Conservation (phyloP, 129 eudicot species). For the Sambucus nigra region DNA sequence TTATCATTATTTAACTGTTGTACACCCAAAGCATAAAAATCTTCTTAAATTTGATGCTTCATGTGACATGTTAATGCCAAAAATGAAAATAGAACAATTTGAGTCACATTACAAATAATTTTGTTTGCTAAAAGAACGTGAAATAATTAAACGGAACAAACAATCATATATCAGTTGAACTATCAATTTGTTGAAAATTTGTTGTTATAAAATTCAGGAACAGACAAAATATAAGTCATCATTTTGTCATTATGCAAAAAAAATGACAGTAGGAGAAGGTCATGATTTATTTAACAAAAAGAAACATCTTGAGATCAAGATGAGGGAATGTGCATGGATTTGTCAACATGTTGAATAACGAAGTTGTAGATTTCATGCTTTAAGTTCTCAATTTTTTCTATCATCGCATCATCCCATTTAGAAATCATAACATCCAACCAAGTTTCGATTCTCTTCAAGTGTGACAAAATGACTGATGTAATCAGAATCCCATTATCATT, state of each 20-base stretch:
- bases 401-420: slow-evolving; percentile 46
- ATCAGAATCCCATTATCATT: slow-evolving; percentile 46
- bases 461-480: slow-evolving; percentile 67
- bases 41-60: too few relatives aligned
- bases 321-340: slow-evolving; percentile 26
- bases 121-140: too few relatives aligned
- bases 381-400: slow-evolving; percentile 55
- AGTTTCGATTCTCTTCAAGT: slow-evolving; percentile 82
- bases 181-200: neutral
- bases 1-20: too few relatives aligned
- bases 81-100: too few relatives aligned
- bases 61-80: too few relatives aligned
- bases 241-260: neutral
- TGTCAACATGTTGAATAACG: slow-evolving; percentile 88
- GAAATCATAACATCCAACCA: slow-evolving; percentile 77
- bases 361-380: slow-evolving; percentile 83
- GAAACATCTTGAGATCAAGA: slow-evolving; percentile 10
- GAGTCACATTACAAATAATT: too few relatives aligned
- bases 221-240: neutral
- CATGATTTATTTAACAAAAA: neutral
- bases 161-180: too few relatives aligned
- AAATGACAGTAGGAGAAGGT: neutral
- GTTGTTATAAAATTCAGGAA: neutral
- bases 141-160: too few relatives aligned
- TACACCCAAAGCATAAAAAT: too few relatives aligned